Evolutionary conservation across 1,284 basidiomycete species (phyloP), one percentile per base, ranked within the genome.

Genomic region (Puccinia novopanici): DNA sequence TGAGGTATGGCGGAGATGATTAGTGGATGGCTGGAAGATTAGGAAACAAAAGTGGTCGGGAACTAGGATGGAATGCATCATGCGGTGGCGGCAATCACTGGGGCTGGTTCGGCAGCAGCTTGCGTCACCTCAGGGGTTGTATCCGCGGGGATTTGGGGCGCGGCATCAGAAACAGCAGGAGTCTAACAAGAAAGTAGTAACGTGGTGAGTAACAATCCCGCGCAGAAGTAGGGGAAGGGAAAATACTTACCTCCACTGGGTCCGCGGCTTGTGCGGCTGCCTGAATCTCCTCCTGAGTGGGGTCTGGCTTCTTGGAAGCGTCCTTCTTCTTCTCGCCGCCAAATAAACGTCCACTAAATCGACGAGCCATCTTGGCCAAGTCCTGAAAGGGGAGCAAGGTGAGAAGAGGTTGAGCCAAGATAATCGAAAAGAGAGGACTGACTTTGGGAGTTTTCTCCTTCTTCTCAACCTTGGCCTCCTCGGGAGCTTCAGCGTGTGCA

Each of bases 331-430:
- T 57, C 5, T 63, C 68, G 13, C 17, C 50, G 42, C 78, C 78
- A 55, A 80, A 80, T 10, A 80, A 37, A n/a, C 78, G 70, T 24
- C 78, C 78, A 73, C 78, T 80, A 34, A 80, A 80, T 52, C 78
- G 70, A 15, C 78, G 57, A 22, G 78, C 78, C 2, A 80, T 45
- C 50, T 80, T 80, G 6, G 78, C 78, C 22, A 80, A 37, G 15
- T 80, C 78, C 78, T 80, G 27, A 24, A 13, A 17, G 34, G 17
- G 2, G 8, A 63, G 3, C 34, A 42, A 17, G 17, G 19, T 63
- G 17, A 63, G 61, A 3, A 6, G 34, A 27, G 17, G 48, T 37
- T 34, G 4, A 15, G 6, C n/a, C 10, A 19, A 12, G 45, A 24
- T 12, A 48, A 48, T 12, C 45, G 27, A 55, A 9, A 57, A 57